A percentile compares a stretch with the other conserved stretches of the same genome.
These are phyloP conservation scores for Saccharomyces hybrid DNA, from an alignment of 1,139 yeast species.

Conservation along the genomic window DNA sequence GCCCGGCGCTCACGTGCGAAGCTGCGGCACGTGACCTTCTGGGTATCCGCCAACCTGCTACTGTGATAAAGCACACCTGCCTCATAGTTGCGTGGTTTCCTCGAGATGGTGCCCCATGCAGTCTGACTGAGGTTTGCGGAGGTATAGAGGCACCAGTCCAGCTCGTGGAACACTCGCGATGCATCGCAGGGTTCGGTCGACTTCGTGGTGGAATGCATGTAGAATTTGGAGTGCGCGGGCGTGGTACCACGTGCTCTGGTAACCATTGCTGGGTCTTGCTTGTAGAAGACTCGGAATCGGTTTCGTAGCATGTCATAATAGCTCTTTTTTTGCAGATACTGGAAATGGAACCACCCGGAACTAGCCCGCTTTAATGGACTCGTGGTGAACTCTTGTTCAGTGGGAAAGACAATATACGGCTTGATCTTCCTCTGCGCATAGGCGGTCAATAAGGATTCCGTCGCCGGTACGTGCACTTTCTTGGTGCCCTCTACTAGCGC, in stretches of 20 bases:
- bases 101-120: slow-evolving; percentile 52
- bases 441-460: slow-evolving; percentile 17
- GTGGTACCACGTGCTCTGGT: slow-evolving; percentile 30
- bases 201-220: slow-evolving; percentile 29
- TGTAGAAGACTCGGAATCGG: slow-evolving; percentile 21
- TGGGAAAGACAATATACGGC: slow-evolving; percentile 50
- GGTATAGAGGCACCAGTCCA: slow-evolving; percentile 59
- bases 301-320: slow-evolving; percentile 16
- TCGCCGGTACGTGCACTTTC: slow-evolving; percentile 3
- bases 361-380: slow-evolving; percentile 41
- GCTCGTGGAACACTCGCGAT: slow-evolving; percentile 33
- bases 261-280: slow-evolving; percentile 14
- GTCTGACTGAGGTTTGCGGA: slow-evolving; percentile 59
- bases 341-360: slow-evolving; percentile 52
- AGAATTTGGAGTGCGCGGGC: slow-evolving; percentile 42
- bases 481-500: background rate
- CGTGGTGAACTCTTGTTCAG: slow-evolving; percentile 40
- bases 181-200: slow-evolving; percentile 19
- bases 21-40: background rate
- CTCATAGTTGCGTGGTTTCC: slow-evolving; percentile 38
- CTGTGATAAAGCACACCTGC: slow-evolving; percentile 46
- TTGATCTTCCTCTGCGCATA: slow-evolving; percentile 32
- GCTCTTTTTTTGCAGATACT: slow-evolving; percentile 27
- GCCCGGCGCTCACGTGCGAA: background rate
- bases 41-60: background rate